Percentiles rank a stretch among this genome's conserved stretches.
phyloP scores from a whole-genome alignment of 2,329 filamentous ascomycete species.

The Cladosporium cucumerinum region DNA sequence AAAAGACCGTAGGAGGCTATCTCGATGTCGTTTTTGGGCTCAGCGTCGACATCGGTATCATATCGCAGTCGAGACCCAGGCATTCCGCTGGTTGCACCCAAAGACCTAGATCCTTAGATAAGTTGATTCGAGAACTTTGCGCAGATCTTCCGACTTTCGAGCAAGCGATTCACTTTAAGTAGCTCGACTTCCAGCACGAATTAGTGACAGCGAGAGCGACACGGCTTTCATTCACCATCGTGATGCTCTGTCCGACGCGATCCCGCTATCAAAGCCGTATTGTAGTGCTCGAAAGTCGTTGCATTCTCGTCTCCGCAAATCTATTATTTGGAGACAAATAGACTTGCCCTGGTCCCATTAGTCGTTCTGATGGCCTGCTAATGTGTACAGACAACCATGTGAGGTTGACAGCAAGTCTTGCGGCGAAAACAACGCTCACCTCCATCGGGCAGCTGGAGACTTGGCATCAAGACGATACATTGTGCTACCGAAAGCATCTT shows the following conservation, averaged over 20 bases:
- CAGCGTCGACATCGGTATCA: not conserved
- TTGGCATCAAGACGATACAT: not conserved
- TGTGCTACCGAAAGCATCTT: not conserved
- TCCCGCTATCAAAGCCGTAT: not conserved
- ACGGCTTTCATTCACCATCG: not conserved
- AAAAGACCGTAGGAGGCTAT: not conserved
- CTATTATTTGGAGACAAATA: not conserved
- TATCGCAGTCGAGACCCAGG: not conserved
- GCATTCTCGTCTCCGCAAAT: not conserved
- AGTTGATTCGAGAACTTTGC: not conserved
- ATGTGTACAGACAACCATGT: not conserved
- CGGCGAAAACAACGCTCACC: not conserved
- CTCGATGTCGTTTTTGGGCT: not conserved
- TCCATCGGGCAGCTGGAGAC: not conserved
- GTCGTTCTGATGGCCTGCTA: not conserved
- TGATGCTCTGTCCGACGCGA: not conserved
- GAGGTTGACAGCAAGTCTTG: not conserved
- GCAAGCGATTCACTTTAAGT: not conserved
- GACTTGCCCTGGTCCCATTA: not conserved
- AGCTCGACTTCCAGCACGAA: not conserved
- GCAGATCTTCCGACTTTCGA: not conserved
- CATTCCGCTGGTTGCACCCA: not conserved
- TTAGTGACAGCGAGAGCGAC: not conserved
- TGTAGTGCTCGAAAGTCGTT: not conserved
- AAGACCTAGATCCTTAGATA: not conserved